Conservation (phyloP, 2,329 filamentous ascomycete genomes). For the Aspergillus persii region DNA sequence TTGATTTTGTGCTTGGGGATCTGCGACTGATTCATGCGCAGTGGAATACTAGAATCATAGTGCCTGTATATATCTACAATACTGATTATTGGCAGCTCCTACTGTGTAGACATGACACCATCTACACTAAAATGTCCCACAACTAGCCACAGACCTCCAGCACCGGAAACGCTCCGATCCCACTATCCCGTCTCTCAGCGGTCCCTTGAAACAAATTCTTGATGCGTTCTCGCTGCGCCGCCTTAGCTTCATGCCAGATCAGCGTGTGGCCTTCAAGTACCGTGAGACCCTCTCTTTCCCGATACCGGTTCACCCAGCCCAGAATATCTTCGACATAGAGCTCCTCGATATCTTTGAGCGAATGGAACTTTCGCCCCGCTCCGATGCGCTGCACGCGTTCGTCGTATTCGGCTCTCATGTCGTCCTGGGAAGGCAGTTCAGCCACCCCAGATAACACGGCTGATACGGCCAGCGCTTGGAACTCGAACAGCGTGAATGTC, state of each 20-base stretch:
- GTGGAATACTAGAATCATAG: no score
- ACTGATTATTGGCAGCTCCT: not conserved
- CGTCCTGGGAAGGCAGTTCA: conserved; percentile 44
- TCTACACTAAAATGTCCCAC: not conserved
- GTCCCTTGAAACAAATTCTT: conserved; percentile 10
- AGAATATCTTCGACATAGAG: conserved; percentile 34
- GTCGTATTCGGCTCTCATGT: conserved; percentile 37
- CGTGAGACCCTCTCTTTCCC: conserved; percentile 17
- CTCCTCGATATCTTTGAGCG: conserved; percentile 34
- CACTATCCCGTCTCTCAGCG: conserved; percentile 8
- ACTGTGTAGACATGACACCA: not conserved
- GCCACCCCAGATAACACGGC: conserved; percentile 55
- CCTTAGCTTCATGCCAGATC: conserved; percentile 29
- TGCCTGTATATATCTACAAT: no score
- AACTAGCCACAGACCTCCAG: conserved; percentile 7
- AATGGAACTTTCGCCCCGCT: conserved; percentile 37
- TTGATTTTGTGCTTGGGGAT: not conserved
- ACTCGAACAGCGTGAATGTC: conserved; percentile 69
- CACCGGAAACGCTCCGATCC: conserved; percentile 12
- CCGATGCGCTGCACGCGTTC: conserved; percentile 27
- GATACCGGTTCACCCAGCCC: conserved; percentile 34
- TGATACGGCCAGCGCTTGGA: conserved; percentile 63
- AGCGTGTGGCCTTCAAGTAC: conserved; percentile 31
- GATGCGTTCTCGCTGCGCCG: conserved; percentile 23
- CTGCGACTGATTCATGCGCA: no score